Percentiles rank a stretch among this genome's conserved stretches.
These are phyloP conservation scores for Priceomyces fermenticarens DNA, from an alignment of 805 yeast genomes.

Conservation along the genomic window DNA sequence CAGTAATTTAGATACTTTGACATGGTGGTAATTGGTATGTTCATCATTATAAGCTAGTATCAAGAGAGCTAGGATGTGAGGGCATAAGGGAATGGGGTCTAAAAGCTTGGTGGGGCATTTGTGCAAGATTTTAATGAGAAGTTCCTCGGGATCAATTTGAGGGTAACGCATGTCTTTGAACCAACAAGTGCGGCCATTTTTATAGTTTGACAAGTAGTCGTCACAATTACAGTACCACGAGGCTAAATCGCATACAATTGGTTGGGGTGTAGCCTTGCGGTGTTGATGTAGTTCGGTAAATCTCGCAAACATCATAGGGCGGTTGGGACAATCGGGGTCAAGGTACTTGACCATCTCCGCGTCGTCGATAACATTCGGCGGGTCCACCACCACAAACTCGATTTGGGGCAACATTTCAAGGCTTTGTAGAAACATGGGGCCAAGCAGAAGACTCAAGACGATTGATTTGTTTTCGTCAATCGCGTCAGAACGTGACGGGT, in stretches of 20 bases:
- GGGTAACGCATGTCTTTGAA: not conserved
- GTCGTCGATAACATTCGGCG: not conserved
- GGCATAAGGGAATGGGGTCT: conserved; percentile 18
- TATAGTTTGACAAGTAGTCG: conserved; percentile 12
- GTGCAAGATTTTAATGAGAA: not conserved
- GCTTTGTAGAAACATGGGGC: conserved; percentile 14
- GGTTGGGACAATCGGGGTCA: not conserved
- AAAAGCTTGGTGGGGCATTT: conserved; percentile 5
- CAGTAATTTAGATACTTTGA: not conserved
- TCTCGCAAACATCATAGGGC: not conserved
- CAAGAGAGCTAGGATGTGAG: conserved; percentile 19
- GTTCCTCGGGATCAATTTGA: no score
- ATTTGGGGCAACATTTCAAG: conserved; percentile 9
- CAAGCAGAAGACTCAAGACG: conserved; percentile 16
- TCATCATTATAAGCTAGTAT: conserved; percentile 5
- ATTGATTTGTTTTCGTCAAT: conserved; percentile 16
- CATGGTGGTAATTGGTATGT: not conserved
- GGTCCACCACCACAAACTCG: not conserved
- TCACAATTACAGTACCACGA: conserved; percentile 34
- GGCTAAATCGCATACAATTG: conserved; percentile 14
- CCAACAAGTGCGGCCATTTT: not conserved
- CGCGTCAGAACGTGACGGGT: not conserved
- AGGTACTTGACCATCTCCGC: not conserved
- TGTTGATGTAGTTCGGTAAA: not conserved
- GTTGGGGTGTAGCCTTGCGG: not conserved